Conservation (phyloP, 352 stramenopile genomes). For the Bremia lactucae region DNA sequence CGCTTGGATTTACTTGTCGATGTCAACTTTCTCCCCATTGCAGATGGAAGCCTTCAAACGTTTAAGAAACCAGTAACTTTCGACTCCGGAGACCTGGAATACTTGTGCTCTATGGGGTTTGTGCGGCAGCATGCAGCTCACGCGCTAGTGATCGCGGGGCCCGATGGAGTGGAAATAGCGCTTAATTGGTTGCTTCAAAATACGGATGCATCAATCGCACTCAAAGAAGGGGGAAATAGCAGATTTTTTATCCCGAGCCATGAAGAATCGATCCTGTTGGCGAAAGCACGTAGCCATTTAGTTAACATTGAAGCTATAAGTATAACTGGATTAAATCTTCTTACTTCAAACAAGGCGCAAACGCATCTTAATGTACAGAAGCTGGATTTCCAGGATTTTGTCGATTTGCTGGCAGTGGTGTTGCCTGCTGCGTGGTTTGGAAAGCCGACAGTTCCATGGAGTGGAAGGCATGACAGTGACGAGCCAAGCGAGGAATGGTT, state of each 20-base stretch:
- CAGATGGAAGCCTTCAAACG: slow-evolving; percentile 30
- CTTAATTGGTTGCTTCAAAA: slow-evolving; percentile 62
- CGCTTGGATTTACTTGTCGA: slow-evolving; percentile 23
- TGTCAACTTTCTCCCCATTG: slow-evolving; percentile 49
- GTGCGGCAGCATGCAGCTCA: slow-evolving; percentile 30
- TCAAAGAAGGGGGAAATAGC: slow-evolving; percentile 5
- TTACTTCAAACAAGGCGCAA: slow-evolving; percentile 23
- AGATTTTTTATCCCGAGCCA: slow-evolving; percentile 36
- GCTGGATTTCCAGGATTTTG: slow-evolving; percentile 39
- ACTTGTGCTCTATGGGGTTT: slow-evolving; percentile 63
- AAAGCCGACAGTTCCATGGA: slow-evolving; percentile 19
- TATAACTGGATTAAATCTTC: slow-evolving; percentile 14
- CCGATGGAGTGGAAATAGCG: slow-evolving; percentile 33
- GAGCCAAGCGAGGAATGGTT: slow-evolving; percentile 41
- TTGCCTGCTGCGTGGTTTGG: slow-evolving; percentile 40
- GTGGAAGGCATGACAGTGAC: slow-evolving; percentile 2
- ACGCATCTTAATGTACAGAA: slow-evolving; percentile 37
- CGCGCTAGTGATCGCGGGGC: slow-evolving; percentile 27
- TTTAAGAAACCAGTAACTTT: slow-evolving; percentile 22
- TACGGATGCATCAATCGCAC: slow-evolving; percentile 26
- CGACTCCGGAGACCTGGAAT: slow-evolving; percentile 25
- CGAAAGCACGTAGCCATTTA: slow-evolving; percentile 23
- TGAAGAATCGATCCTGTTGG: slow-evolving; percentile 35
- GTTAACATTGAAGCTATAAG: slow-evolving; percentile 33
- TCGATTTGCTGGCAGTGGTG: slow-evolving; percentile 37